Evolutionary conservation across 495 filamentous ascomycete genomes (phyloP).

Genomic region (Aspergillus heteromorphus): DNA sequence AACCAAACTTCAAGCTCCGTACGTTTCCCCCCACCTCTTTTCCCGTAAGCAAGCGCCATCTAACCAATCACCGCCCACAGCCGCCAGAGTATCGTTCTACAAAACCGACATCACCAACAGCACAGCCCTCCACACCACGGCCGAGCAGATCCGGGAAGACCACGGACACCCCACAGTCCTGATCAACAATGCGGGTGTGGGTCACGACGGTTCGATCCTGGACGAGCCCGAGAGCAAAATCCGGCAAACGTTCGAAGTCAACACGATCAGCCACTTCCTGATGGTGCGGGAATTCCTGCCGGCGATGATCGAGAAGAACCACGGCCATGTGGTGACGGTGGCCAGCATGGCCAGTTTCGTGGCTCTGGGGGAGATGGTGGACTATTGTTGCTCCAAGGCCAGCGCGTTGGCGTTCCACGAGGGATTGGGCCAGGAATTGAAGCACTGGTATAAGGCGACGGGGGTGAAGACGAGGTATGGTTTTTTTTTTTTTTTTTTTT

Average conservation of each 20-base stretch:
- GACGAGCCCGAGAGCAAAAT: slow-evolving; percentile 41
- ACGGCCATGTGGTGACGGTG: slow-evolving; percentile 55
- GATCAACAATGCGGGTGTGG: slow-evolving; percentile 59
- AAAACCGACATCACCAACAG: slow-evolving; percentile 51
- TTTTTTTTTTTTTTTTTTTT: neutral
- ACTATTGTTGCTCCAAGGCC: slow-evolving; percentile 55
- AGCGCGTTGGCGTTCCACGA: slow-evolving; percentile 53
- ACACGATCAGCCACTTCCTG: slow-evolving; percentile 55
- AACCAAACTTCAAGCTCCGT: slow-evolving; percentile 30
- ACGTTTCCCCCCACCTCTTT: neutral
- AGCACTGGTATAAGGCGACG: slow-evolving; percentile 36
- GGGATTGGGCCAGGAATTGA: slow-evolving; percentile 39
- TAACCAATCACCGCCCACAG: slow-evolving; percentile 9
- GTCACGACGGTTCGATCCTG: slow-evolving; percentile 41
- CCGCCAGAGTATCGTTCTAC: slow-evolving; percentile 40
- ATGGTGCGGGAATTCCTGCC: slow-evolving; percentile 57
- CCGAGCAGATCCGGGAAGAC: slow-evolving; percentile 38
- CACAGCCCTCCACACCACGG: slow-evolving; percentile 37
- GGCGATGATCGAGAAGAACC: slow-evolving; percentile 52
- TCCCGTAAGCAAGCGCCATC: neutral
- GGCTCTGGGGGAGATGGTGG: slow-evolving; percentile 41
- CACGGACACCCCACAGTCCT: slow-evolving; percentile 50
- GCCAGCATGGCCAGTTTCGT: slow-evolving; percentile 54
- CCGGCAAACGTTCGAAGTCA: slow-evolving; percentile 51
- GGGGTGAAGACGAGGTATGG: slow-evolving; percentile 41